Base-by-base conservation (phyloP, 768 basidiomycete genomes). In the Podaxis sp. region DNA sequence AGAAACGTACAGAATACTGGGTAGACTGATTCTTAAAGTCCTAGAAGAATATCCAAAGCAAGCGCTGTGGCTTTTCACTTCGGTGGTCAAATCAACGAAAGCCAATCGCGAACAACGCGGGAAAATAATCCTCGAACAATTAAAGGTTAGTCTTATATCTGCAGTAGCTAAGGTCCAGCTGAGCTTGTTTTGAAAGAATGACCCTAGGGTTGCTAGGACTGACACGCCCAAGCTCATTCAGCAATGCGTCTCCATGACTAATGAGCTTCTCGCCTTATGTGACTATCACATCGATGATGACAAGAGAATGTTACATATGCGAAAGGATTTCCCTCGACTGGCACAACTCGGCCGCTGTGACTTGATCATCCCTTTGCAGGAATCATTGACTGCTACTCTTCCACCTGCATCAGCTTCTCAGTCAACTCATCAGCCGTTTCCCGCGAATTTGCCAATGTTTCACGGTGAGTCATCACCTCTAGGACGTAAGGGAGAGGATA, bases 281-380 rank as follows among this genome's bases (percentile, higher is more conserved):
- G 83, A 92, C 62, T 70, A 76, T 61, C 75, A 67, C 6, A 76
- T 88, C 38, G 62, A 79, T 67, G 62, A 76, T 62, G 64, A 78
- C 25, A 76, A 69, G 63, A 73, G 65, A 67, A 66, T 70, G 38
- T 67, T 83, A 46, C 77, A 71, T 72, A 75, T 85, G 80, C 68
- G 77, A 77, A 86, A 77, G 67, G 66, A 82, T 69, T 78, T 93
- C 79, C 75, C 82, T 72, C 50, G 75, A 64, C 69, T 96, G 28
- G 77, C 77, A 23, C 70, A 69, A 21, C 73, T 90, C 23, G 83
- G 84, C n/a, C 80, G 77, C 16, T 89, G 85, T 16, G 75, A 77
- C 3, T 73, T 98, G 67, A 88, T 98, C 57, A 87, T 98, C 36
- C 97, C 97, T 0, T 77, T 98, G 4, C 96, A 98, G 75, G 91